Base-by-base conservation (phyloP, 306 rosid genomes). In the Oxytropis ochrocephala region DNA sequence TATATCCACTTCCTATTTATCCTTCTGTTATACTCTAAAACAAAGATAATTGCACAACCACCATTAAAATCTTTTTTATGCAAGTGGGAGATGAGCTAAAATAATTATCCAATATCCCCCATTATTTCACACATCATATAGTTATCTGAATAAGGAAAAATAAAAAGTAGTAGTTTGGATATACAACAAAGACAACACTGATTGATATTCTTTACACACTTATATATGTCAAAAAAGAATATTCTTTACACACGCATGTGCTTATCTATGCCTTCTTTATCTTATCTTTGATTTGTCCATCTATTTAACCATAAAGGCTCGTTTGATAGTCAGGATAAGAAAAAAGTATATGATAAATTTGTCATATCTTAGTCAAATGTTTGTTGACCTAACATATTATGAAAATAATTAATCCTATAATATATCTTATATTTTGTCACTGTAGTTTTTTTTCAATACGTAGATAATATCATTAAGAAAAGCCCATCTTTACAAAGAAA, bases 11-110 rank as follows among this genome's bases (percentile, higher is more conserved):
- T 44, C 36, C 66, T 72, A 69, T 77, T 21, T 21, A 7, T 47
- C 51, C 82, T 78, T 78, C 70, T 81, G 61, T 76, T 86, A 44
- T 81, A 83, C 86, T 83, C 85, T 81, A 82, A 78, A 76, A 77
- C 76, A 77, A 77, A 38, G 38, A 49, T 53, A 32, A 59, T 63
- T 42, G 53, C 75, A 77, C 58, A 32, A 43, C 72, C 72, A 70
- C 75, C 75, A 3, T 75, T 64, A 27, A 75, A 48, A 30, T 11
- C 36, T 44, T 53, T 38, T 52, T 42, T 41, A 1, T 2, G n/a
- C 7, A 33, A 27, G 46, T 52, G 46, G 10, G 38, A 11, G 18
- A 39, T 39, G 29, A 58, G 11, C 13, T 60, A 7, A 50, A 61
- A 38, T 60, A 7, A 50, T 61, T 41, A 62, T 24, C 64, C 35